These are phyloP conservation scores for Apiospora kogelbergensis DNA, from an alignment of 2,329 filamentous ascomycete species.

Conservation along the genomic window DNA sequence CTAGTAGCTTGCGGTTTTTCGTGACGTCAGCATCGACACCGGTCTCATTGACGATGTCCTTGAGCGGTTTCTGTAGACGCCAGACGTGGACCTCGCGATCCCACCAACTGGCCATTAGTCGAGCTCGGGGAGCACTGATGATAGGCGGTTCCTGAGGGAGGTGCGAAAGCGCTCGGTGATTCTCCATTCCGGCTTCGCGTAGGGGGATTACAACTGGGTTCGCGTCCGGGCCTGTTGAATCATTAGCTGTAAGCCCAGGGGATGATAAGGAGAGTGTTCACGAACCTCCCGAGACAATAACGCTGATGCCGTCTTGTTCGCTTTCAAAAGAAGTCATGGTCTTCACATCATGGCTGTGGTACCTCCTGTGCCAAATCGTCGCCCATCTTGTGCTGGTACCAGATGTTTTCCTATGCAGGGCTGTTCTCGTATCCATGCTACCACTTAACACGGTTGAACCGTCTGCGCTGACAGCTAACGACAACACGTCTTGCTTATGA, in stretches of 20 bases:
- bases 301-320: constrained; percentile 65
- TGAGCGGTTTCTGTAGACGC: constrained; percentile 52
- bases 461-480: constrained; percentile 9
- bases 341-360: constrained; percentile 94
- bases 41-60: constrained; percentile 43
- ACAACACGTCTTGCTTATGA: constrained; percentile 46
- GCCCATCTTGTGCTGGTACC: constrained; percentile 70
- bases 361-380: constrained; percentile 81
- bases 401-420: constrained; percentile 71
- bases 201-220: constrained; percentile 81
- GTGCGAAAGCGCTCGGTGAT: constrained; percentile 79
- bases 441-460: constrained; percentile 78
- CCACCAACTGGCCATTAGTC: constrained; percentile 90
- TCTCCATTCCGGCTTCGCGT: constrained; percentile 72
- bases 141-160: constrained; percentile 78
- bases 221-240: constrained; percentile 72
- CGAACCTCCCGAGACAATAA: constrained; percentile 87
- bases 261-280: constrained; percentile 13
- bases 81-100: constrained; percentile 84
- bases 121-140: constrained; percentile 68
- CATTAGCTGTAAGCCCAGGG: constrained; percentile 28
- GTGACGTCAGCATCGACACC: constrained; percentile 43
- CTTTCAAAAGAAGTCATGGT: constrained; percentile 89
- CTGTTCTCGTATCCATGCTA: constrained; percentile 86
- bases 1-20: constrained; percentile 64